These are phyloP conservation scores for Penicillium occitanis DNA, from an alignment of 2,329 filamentous ascomycete species.

Conservation along the genomic window DNA sequence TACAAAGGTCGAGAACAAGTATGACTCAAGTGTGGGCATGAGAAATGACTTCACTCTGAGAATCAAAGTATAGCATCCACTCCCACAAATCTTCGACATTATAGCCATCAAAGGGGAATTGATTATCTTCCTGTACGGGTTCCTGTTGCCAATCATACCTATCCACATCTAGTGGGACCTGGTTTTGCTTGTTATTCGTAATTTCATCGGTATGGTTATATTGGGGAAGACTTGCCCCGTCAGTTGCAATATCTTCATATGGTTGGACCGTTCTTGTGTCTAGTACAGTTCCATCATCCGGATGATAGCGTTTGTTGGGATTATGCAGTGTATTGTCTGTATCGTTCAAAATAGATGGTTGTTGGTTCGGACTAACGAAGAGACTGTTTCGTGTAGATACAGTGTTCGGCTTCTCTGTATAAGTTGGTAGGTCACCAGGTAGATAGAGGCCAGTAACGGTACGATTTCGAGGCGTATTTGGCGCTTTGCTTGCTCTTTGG, in stretches of 20 bases:
- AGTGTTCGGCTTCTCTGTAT: background rate
- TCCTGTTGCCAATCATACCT: constrained; percentile 17
- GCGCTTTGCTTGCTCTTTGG: background rate
- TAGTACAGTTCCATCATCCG: background rate
- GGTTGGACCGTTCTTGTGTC: constrained; percentile 1
- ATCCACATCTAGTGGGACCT: background rate
- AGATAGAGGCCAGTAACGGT: background rate
- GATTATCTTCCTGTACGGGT: constrained; percentile 11
- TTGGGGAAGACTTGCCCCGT: constrained; percentile 2
- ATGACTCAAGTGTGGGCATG: background rate
- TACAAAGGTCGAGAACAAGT: background rate
- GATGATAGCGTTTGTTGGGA: constrained; percentile 1
- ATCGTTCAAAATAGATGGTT: background rate
- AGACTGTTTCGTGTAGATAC: background rate
- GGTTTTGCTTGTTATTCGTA: background rate
- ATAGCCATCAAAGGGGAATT: constrained; percentile 26
- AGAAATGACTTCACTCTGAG: constrained; percentile 14
- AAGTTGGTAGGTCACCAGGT: background rate
- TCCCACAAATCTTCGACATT: constrained; percentile 29
- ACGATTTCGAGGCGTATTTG: constrained; percentile 5
- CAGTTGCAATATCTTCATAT: background rate
- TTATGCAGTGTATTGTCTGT: background rate
- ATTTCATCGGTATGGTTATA: background rate
- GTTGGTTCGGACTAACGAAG: background rate
- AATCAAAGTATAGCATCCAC: constrained; percentile 28